These are phyloP conservation scores for Trichocomaceae sp. DNA, from an alignment of 2,329 filamentous ascomycete genomes.

Conservation along the genomic window DNA sequence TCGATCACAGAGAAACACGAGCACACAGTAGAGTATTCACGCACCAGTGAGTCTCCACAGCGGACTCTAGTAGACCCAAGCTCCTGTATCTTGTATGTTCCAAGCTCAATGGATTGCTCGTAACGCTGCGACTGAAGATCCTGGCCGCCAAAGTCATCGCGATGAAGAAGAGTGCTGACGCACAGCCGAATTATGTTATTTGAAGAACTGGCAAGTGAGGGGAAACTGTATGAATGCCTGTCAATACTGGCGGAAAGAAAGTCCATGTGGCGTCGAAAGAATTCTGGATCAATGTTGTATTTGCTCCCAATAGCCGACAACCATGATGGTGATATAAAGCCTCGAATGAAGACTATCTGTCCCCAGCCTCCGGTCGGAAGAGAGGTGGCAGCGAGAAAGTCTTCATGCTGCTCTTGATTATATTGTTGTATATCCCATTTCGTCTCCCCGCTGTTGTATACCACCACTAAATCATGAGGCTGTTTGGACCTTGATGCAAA, in stretches of 20 bases:
- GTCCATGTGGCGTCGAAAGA: conserved; percentile 2
- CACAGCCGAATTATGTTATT: background rate
- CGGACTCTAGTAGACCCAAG: background rate
- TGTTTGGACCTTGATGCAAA: background rate
- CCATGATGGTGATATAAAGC: background rate
- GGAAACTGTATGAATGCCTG: conserved; percentile 4
- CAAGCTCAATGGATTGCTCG: background rate
- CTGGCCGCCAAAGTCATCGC: background rate
- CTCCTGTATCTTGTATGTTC: background rate
- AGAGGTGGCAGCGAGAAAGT: background rate
- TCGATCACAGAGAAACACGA: background rate
- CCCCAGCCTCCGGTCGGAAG: background rate
- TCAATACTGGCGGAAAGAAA: conserved; percentile 5
- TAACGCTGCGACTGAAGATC: background rate
- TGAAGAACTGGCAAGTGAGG: background rate
- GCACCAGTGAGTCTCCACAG: background rate
- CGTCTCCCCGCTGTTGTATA: background rate
- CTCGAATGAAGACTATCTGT: conserved; percentile 3
- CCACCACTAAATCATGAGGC: background rate
- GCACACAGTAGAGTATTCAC: background rate
- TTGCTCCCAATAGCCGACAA: background rate
- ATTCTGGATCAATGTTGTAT: conserved; percentile 5
- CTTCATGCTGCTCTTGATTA: background rate
- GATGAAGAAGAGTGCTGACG: background rate
- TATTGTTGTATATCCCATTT: background rate